phyloP scores from a whole-genome alignment of 345 rosid species.

The Eucalyptus guilfoylei region DNA sequence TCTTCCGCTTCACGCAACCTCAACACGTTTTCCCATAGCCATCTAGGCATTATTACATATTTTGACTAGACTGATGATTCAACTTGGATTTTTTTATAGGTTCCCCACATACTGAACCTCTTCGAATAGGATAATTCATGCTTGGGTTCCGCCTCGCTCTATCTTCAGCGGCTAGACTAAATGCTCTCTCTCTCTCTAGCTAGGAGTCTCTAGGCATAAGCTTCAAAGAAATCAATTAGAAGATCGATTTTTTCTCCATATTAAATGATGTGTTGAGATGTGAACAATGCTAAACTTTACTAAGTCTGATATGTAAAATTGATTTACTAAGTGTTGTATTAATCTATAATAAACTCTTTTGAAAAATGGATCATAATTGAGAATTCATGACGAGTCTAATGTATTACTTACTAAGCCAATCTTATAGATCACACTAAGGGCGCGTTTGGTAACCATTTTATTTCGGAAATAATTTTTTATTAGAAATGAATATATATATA shows the following conservation, averaged over 20 bases:
- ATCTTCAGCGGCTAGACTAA: neutral
- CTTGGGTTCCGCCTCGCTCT: neutral
- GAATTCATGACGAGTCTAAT: neutral
- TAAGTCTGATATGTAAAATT: neutral
- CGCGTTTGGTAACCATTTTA: fast-evolving
- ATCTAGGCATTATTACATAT: neutral
- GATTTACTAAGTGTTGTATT: neutral
- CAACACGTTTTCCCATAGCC: neutral
- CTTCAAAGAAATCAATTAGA: neutral
- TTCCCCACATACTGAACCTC: neutral
- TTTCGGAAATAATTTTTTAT: fast-evolving
- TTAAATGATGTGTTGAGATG: neutral
- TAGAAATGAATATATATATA: fast-evolving
- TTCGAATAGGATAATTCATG: neutral
- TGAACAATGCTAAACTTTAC: neutral
- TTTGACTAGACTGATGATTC: neutral
- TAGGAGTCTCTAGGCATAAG: neutral
- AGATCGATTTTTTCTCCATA: neutral
- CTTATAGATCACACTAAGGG: neutral
- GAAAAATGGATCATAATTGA: neutral
- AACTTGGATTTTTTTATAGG: neutral
- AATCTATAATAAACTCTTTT: neutral
- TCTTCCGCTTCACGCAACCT: neutral
- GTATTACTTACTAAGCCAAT: neutral
- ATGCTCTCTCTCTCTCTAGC: neutral